Evolutionary conservation across 352 stramenopile species (phyloP).

Genomic region (Phytophthora ohioensis): DNA sequence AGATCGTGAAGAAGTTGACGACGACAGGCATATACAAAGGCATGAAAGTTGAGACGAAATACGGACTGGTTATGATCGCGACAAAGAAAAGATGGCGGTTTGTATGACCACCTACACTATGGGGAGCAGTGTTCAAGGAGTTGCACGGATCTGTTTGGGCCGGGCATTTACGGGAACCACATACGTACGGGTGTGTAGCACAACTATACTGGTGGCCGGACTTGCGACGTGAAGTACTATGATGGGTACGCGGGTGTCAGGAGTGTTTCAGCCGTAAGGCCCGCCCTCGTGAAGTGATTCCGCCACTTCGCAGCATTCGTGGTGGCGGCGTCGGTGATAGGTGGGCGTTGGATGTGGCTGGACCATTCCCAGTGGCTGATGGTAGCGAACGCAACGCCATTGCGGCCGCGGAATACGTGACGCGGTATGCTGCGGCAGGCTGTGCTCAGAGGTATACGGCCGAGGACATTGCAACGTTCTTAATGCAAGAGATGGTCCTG

Average conservation of each 20-base stretch:
- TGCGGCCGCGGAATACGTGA: slow-evolving; percentile 12
- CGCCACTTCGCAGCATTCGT: slow-evolving; percentile 25
- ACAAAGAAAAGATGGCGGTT: neutral
- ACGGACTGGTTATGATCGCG: neutral
- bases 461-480: neutral
- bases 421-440: slow-evolving; percentile 2
- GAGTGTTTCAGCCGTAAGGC: slow-evolving; percentile 14
- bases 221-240: slow-evolving; percentile 10
- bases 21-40: neutral
- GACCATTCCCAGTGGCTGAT: slow-evolving; percentile 6
- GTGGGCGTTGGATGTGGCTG: slow-evolving; percentile 4
- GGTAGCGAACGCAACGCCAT: slow-evolving; percentile 20
- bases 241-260: neutral
- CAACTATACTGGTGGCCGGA: slow-evolving; percentile 8
- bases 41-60: neutral
- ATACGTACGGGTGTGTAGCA: neutral
- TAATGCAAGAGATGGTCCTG: neutral
- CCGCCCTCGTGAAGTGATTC: slow-evolving; percentile 9
- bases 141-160: slow-evolving; percentile 1
- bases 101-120: neutral
- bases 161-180: neutral
- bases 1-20: neutral
- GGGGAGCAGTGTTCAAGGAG: neutral
- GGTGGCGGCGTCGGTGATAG: slow-evolving; percentile 25
- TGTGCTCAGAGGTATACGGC: neutral